phyloP scores from a whole-genome alignment of 148 eudicot genomes.

The Spergularia bocconei region DNA sequence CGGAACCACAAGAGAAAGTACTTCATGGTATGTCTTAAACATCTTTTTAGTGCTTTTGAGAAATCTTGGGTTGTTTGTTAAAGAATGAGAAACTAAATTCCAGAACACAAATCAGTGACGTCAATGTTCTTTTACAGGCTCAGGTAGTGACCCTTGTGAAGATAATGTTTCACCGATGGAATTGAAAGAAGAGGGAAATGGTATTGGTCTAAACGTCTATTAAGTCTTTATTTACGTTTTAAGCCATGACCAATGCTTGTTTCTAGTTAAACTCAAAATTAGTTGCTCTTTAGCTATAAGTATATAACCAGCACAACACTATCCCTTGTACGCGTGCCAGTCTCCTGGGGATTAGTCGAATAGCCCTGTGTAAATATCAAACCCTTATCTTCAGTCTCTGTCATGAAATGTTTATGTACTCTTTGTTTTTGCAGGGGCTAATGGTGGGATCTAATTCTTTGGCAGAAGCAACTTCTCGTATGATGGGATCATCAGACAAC shows the following conservation, averaged over 20 bases:
- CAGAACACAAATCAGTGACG: neutral
- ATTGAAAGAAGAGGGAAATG: conserved; percentile 5
- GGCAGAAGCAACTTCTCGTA: too few species aligned
- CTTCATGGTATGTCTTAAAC: neutral
- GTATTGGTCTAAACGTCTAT: neutral
- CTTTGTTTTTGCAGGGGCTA: conserved; percentile 5
- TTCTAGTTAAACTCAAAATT: neutral
- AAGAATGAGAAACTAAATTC: neutral
- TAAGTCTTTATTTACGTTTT: neutral
- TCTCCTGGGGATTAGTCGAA: neutral
- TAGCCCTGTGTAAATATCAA: too few species aligned
- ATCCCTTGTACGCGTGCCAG: too few species aligned
- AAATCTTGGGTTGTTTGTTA: neutral
- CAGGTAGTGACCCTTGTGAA: neutral
- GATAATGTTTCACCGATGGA: neutral
- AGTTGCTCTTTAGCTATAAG: too few species aligned
- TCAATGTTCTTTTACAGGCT: conserved; percentile 9
- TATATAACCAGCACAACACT: too few species aligned
- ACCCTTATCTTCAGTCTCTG: neutral
- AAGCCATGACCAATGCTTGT: neutral
- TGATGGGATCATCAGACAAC: conserved; percentile 1
- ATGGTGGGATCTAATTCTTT: too few species aligned
- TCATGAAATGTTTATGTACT: neutral
- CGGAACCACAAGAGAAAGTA: neutral
- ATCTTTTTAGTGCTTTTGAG: neutral